A percentile compares a stretch with the other conserved stretches of the same genome.
Evolutionary conservation across 495 filamentous ascomycete species (phyloP).

Genomic region (Parathielavia appendiculata): DNA sequence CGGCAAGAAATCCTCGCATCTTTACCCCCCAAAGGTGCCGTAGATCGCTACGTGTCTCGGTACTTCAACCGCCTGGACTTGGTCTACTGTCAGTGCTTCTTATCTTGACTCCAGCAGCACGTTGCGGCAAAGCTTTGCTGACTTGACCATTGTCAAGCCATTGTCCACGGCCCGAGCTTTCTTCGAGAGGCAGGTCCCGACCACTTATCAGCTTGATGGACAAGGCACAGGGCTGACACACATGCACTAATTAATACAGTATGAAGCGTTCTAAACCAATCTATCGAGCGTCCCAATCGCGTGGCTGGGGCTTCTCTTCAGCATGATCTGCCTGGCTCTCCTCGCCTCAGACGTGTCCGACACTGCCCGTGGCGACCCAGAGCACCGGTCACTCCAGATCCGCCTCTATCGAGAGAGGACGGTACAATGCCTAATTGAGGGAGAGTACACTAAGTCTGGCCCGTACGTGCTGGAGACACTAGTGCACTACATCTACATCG

Average conservation of each 20-base stretch:
- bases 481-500: slow-evolving; percentile 33
- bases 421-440: slow-evolving; percentile 35
- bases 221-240: too few relatives aligned
- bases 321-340: slow-evolving; percentile 7
- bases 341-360: slow-evolving; percentile 1
- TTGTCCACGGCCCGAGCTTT: slow-evolving; percentile 4
- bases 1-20: not conserved
- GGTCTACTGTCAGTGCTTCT: not conserved
- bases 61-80: slow-evolving; percentile 9
- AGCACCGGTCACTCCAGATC: not conserved
- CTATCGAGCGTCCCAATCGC: not conserved
- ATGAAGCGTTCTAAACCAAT: slow-evolving; percentile 1
- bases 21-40: not conserved
- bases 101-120: too few relatives aligned
- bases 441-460: slow-evolving; percentile 40
- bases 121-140: not conserved
- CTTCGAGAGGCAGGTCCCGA: not conserved
- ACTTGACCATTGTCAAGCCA: not conserved
- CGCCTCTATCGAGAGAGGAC: slow-evolving; percentile 1
- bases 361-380: slow-evolving; percentile 2
- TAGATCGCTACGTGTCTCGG: slow-evolving; percentile 3
- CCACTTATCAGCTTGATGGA: not conserved
- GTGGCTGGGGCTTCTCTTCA: slow-evolving; percentile 3
- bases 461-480: slow-evolving; percentile 41
- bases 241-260: not conserved